Evolutionary conservation across 345 rosid genomes (phyloP), one percentile per base, ranked within the genome.

Genomic region (Moricandia arvensis): DNA sequence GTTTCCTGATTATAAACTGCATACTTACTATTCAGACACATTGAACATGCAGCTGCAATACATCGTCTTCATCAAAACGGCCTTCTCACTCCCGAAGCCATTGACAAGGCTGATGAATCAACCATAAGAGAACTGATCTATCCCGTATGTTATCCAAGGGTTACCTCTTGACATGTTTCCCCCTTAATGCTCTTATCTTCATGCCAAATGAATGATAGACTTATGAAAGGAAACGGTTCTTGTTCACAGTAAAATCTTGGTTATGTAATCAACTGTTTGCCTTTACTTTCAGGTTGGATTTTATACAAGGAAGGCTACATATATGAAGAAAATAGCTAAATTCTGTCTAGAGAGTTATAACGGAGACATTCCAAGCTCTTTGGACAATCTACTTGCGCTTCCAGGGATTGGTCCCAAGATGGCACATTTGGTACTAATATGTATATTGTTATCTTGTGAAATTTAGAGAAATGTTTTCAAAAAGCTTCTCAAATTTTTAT

Each of bases 351-450:
- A 30, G 63, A 88, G 85, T 84, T 90, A 85, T 75, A 89, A 79
- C 5, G 96, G 99, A 17, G 97, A 95, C 82, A 95, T 92, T 66
- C 97, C 99, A 17, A 82, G 82, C 74, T 88, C 97, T 24, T 82
- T 95, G 83, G 93, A 92, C 73, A 93, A 86, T 61, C 83, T 95
- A 71, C 87, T 92, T 7, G 74, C 86, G 35, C 99, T 95, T 80
- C 99, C 96, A 26, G 97, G 99, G 73, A 92, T 92, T 58, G 99
- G 97, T 51, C 97, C 99, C 18, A 92, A 92, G 88, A 84, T 86
- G 86, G 91, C 86, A 35, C 84, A 85, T 58, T 18, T 74, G 79
- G 82, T 79, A 66, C 41, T 6, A 38, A 37, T 3, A 9, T 53
- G 37, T 13, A 35, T 11, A n/a, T 64, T 27, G 4, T 45, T 45